phyloP scores from a whole-genome alignment of 345 rosid species.

The Linum tenue region DNA sequence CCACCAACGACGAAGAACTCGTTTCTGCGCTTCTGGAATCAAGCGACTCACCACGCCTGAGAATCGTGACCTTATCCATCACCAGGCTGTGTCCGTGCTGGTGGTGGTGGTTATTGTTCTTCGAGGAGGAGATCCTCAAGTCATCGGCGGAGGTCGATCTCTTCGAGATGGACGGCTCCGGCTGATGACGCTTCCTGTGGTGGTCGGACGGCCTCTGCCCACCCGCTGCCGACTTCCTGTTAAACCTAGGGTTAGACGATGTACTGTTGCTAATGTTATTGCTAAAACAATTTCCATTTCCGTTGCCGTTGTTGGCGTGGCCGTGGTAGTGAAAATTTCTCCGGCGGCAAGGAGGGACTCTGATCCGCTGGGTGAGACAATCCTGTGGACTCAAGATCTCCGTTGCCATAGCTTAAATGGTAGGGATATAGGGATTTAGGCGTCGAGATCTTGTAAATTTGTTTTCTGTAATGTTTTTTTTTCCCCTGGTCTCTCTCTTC shows the following conservation, averaged over 20 bases:
- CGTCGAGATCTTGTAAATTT: no score
- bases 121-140: conserved; percentile 12
- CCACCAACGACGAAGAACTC: conserved; percentile 8
- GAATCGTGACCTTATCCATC: conserved; percentile 37
- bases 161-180: conserved; percentile 30
- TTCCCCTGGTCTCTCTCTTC: neutral
- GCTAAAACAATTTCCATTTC: neutral
- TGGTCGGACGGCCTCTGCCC: conserved; percentile 15
- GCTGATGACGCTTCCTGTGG: conserved; percentile 30
- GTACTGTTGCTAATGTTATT: neutral
- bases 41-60: conserved; percentile 53
- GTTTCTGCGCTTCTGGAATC: conserved; percentile 28
- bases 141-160: conserved; percentile 32
- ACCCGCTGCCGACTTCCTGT: conserved; percentile 33
- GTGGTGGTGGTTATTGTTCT: conserved; percentile 4
- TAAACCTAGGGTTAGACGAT: conserved; percentile 17
- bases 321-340: conserved; percentile 19
- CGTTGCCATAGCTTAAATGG: conserved; percentile 48
- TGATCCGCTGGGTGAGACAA: conserved; percentile 37
- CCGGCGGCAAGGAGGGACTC: conserved; percentile 45
- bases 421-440: neutral
- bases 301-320: conserved; percentile 11
- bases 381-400: conserved; percentile 71
- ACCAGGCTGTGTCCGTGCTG: neutral
- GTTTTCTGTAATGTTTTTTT: neutral